Base-by-base conservation (phyloP, 139 green algal species). In the Spirogloea muscicola region DNA sequence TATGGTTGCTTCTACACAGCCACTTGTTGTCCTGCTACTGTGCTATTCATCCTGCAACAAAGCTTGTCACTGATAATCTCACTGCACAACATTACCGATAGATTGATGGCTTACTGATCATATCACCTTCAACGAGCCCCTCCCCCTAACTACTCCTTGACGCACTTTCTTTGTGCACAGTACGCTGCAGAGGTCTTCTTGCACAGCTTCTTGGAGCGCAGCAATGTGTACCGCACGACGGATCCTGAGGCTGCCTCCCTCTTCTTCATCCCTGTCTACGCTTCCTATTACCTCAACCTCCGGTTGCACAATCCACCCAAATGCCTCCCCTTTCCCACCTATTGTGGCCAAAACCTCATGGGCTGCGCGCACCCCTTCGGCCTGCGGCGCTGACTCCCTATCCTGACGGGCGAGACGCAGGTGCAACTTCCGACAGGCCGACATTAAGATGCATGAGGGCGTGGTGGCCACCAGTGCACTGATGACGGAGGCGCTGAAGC, bases 191-290 rank as follows among this genome's bases (percentile, higher is more conserved):
- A 36, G 13, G 57, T 65, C 13, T 16, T 36, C 27, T 16, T 65
- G 13, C 27, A 65, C 60, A 39, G 60, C 6, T 69, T 69, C 60
- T 7, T 69, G 60, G 27, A 49, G 7, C 27, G 29, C 10, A 69
- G 16, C 16, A 39, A 42, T 39, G 60, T 69, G 4, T 62, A 33
- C 7, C 27, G 60, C 4, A 69, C 60, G 7, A 39, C 31, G 27
- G 5, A 69, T 7, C 9, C 9, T 7, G 60, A 69, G 7, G 7
- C 37, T 34, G 60, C 60, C 41, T 29, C 29, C 43, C 60, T 69
- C 29, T 69, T 69, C 16, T 69, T 25, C 16, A 69, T 69, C 6
- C 60, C 60, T 42, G 25, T 69, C 29, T 69, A 69, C 16, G 29
- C 7, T 39, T 29, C 29, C 5, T 46, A 69, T 7, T 69, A 59